Evolutionary conservation across 129 eudicot genomes (phyloP), one percentile per base, ranked within the genome.

Genomic region (Dittrichia graveolens): DNA sequence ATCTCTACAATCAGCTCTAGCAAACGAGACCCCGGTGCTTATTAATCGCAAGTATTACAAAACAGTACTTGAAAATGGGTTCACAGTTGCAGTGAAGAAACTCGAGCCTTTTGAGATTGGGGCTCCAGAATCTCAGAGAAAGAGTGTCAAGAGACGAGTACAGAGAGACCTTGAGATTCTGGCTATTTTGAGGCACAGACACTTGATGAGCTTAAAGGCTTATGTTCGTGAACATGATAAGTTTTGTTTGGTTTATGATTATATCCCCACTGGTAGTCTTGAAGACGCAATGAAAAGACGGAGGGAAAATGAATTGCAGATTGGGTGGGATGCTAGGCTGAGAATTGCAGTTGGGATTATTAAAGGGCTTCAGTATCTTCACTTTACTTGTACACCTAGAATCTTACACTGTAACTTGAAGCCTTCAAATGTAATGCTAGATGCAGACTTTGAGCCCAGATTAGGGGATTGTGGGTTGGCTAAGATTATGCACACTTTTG

Each of bases 361-460:
- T 24, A 92, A 87, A 78, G 96, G 84, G 7, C 92, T 89, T 50
- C 83, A 87, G 71, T 85, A 85, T 76, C 95, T 93, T 71, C 98
- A 93, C 44, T 85, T 85, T 37, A 72, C 67, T 0, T 83, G 87
- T 73, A 75, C 55, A 2, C 91, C 96, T 1, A 65, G 74, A 60
- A 69, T 88, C 49, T 65, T 85, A 56, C 98, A 93, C 57, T 85
- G 66, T 63, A 82, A 87, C 75, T 61, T 93, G 82, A 89, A 93
- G 84, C 96, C 95, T 58, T 76, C 92, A 0, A 93, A 93, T 82
- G 98, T 93, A 8, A 78, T 93, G 82, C 66, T 93, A 83, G 89
- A 89, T 75, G 82, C 85, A 0, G 88, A 81, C 56, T 90, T 82
- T 74, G 96, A 87, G 63, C 95, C 98, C 7, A 82, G 83, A 66